Base-by-base conservation (phyloP, 2,329 filamentous ascomycete genomes). In the Ploettnerulaceae sp. region DNA sequence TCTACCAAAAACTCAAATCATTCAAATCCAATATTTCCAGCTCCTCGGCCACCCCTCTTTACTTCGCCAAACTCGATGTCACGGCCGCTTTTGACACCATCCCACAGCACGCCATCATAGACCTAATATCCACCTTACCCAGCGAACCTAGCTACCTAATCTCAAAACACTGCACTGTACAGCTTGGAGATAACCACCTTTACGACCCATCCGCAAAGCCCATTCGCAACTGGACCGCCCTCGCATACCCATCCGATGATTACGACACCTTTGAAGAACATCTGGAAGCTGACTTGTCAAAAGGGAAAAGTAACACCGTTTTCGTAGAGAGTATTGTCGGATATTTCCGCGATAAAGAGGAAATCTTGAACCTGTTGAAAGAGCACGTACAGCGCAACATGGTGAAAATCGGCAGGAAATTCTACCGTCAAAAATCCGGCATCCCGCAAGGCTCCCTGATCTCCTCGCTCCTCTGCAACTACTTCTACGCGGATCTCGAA, bases 71-170 rank as follows among this genome's bases (percentile, higher is more conserved):
- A 64, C 73, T 95, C 9, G 93, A 98, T 61, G 90, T 98, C 15
- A 79, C 87, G 62, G 81, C 88, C 2, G 95, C 91, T 57, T 98
- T 96, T 63, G 93, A 98, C 65, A 95, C 86, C 0, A 96, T 98
- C 34, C 93, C 93, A 0, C 93, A 97, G 63, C 67, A 76, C 20
- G 78, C 80, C 1, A 71, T 97, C 14, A 61, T 96, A 25, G 64
- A 72, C 18, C 70, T 97, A 20, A 76, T 94, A 53, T 65, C 54
- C 48, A 81, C 61, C 42, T 79, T 76, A 54, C 78, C 66, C 53
- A 69, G 68, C 9, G 70, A 84, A 47, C 66, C 73, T 3, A 68
- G 71, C 17, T 98, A 98, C 61, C 74, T 75, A 6, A 75, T 94
- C 37, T 75, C 75, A 6, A 89, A 82, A 54, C 84, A 96, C 58